Evolutionary conservation across 257 asterid genomes (phyloP), one percentile per base, ranked within the genome.

Genomic region (Solanum bulbocastanum): DNA sequence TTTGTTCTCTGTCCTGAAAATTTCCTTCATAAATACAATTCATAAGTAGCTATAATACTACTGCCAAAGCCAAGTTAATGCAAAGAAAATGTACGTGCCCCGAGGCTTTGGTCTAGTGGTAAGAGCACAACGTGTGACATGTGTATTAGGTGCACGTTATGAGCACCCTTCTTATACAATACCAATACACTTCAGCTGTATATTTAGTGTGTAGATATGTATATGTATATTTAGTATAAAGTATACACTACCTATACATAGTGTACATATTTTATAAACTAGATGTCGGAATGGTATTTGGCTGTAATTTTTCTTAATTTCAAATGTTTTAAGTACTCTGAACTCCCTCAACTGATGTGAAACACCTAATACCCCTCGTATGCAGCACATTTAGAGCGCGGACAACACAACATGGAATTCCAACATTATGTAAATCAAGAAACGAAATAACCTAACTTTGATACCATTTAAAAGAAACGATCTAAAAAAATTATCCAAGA

Each of bases 1-100:
- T 95, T 46, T 94, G 92, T 27, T 92, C 95, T 44, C 89, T 90
- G 69, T 94, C 94, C 91, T 95, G 98, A 68, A 94, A 95, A 92
- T 95, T 95, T 22, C 98, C 98, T 94, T 89, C 35, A 36, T 40
- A 83, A 36, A 62, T 66, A 49, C 32, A 78, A 7, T 35, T 0
- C 85, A 87, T 79, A 40, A 35, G n/a, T 15, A 12, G 76, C 65
- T 74, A 58, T 18, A 13, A 75, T 1, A 74, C 27, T 42, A 62
- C 60, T 33, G 11, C 20, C 15, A 52, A 40, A 87, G 3, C 15
- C 52, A 82, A 32, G 66, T 6, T 4, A 40, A 5, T 33, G 46
- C 13, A 18, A 78, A 76, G 37, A 22, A 36, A 35, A 73, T 73
- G 49, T 4, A 73, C 16, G 0, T 73, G 30, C 42, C 25, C 7